Evolutionary conservation across 2,329 filamentous ascomycete species (phyloP).

Genomic region (Paecilomyces fulvus): DNA sequence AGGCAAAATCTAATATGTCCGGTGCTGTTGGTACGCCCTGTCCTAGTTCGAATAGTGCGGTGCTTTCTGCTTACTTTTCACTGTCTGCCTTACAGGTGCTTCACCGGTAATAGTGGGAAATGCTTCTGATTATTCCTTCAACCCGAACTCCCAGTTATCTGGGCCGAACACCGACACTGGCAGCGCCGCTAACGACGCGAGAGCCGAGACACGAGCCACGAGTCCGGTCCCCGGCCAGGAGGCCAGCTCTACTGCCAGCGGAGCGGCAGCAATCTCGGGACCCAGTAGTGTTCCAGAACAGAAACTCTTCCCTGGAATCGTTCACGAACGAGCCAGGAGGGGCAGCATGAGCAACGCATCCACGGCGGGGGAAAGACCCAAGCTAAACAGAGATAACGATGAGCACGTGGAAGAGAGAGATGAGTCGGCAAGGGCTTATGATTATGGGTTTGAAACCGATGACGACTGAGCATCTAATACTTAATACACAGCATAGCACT

Average conservation of each 20-base stretch:
- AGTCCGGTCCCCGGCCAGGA: not conserved
- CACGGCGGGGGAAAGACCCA: not conserved
- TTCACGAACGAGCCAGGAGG: conserved; percentile 30
- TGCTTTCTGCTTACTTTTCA: not conserved
- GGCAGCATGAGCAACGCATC: conserved; percentile 9
- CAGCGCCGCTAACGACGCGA: not conserved
- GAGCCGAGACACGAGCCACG: not conserved
- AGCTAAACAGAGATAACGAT: not conserved
- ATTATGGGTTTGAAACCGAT: not conserved
- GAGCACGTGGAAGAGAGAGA: not conserved
- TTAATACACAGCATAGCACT: not conserved
- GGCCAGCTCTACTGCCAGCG: not conserved
- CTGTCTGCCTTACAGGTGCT: not conserved
- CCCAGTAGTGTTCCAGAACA: conserved; percentile 22
- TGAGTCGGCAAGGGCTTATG: not conserved
- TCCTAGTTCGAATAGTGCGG: not conserved
- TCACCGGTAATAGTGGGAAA: not conserved
- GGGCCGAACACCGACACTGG: not conserved
- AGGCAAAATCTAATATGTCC: not conserved
- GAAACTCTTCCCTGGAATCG: conserved; percentile 35
- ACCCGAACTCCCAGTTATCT: not conserved
- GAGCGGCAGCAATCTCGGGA: conserved; percentile 3
- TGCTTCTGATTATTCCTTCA: not conserved
- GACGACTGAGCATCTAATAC: not conserved
- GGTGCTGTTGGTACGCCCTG: not conserved